Conservation (phyloP, 164 flowering plant genomes). For the Akebia trifoliata region DNA sequence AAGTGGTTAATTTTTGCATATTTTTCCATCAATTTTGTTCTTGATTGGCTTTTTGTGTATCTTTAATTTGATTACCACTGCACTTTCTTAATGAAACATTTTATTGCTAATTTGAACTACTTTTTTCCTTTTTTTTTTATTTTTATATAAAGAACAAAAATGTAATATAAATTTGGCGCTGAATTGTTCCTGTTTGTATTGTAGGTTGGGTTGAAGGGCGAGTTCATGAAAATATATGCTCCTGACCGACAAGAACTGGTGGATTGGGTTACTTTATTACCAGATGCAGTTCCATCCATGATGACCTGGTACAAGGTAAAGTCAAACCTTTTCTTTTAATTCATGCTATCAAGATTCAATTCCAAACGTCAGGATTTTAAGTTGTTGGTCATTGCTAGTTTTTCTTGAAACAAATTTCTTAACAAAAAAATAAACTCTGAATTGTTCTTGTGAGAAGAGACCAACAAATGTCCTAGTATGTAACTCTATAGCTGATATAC, state of each 20-base stretch:
- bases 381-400: background rate
- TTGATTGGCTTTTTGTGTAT: too few species aligned
- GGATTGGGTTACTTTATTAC: slow-evolving; percentile 52
- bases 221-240: slow-evolving; percentile 44
- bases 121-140: slow-evolving; percentile 1
- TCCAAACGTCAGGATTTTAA: background rate
- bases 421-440: too few species aligned
- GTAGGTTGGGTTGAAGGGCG: slow-evolving; percentile 89
- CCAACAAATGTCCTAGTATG: too few species aligned
- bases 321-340: background rate
- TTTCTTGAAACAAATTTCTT: too few species aligned
- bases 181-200: slow-evolving; percentile 14
- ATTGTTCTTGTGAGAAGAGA: too few species aligned
- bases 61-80: background rate
- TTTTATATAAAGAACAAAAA: background rate
- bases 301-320: slow-evolving; percentile 92
- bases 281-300: slow-evolving; percentile 37
- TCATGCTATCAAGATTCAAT: background rate
- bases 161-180: background rate
- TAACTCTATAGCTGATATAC: too few species aligned
- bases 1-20: too few species aligned
- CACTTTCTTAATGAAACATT: background rate
- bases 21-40: too few species aligned
- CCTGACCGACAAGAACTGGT: slow-evolving; percentile 36
- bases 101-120: background rate